These are phyloP conservation scores for Uncinocarpus reesii DNA, from an alignment of 2,329 filamentous ascomycete genomes.

Conservation along the genomic window DNA sequence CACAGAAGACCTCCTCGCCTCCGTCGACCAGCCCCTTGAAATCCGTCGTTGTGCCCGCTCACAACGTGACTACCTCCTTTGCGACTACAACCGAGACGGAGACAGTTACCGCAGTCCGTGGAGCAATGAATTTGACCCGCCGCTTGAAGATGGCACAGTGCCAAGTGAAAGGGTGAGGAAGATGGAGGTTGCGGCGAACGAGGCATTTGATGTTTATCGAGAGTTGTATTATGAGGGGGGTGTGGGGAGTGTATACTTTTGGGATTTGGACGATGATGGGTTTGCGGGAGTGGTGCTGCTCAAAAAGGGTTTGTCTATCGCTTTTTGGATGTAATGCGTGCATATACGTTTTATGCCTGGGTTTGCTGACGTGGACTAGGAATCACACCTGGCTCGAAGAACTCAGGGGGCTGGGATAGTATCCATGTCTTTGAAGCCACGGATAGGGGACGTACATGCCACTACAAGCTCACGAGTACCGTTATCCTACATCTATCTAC, in stretches of 20 bases:
- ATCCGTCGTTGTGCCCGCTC: constrained; percentile 77
- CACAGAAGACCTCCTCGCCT: constrained; percentile 93
- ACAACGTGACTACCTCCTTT: constrained; percentile 90
- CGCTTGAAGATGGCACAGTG: constrained; percentile 74
- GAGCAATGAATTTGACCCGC: constrained; percentile 96
- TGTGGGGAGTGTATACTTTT: constrained; percentile 92
- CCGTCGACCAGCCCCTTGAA: constrained; percentile 88
- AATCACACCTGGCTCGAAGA: constrained; percentile 55
- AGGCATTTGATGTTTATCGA: constrained; percentile 92
- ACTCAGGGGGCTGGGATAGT: constrained; percentile 85
- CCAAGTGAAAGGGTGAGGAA: constrained; percentile 83
- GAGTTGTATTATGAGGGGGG: constrained; percentile 91
- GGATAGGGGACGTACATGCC: constrained; percentile 79
- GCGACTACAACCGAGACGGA: constrained; percentile 98
- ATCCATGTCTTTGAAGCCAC: constrained; percentile 98
- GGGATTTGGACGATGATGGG: constrained; percentile 96
- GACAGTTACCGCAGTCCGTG: constrained; percentile 97
- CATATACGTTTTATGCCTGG: background rate
- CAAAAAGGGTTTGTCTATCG: constrained; percentile 65
- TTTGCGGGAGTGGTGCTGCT: constrained; percentile 92
- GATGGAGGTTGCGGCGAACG: constrained; percentile 89
- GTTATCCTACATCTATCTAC: constrained; percentile 83
- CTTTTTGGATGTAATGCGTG: background rate
- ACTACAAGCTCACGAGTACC: constrained; percentile 96
- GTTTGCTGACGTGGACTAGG: constrained; percentile 34